Evolutionary conservation across 257 asterid species (phyloP), one percentile per base, ranked within the genome.

Genomic region (Penstemon newberryi): DNA sequence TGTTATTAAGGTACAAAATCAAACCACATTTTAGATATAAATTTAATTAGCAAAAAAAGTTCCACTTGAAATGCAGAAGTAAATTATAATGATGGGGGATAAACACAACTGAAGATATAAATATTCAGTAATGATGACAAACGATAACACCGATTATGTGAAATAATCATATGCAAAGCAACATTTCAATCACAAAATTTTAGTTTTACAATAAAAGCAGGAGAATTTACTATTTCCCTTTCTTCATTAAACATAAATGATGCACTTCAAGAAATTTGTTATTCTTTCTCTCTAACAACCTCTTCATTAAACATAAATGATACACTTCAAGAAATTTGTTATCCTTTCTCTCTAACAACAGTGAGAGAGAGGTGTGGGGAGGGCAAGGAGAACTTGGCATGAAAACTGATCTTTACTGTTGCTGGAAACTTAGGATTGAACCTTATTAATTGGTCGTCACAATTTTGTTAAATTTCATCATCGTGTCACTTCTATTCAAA

Each of bases 1-100:
- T 10, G 74, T 18, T 62, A 55, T 45, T 8, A 55, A n/a, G 73
- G 69, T 47, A 58, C 37, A 67, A 55, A 36, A 33, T 8, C 18
- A 3, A 7, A 50, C 15, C 46, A 56, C 42, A 33, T 11, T 2
- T 53, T 12, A 33, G 6, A 52, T 44, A 60, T 50, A 57, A 13
- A 53, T 38, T 65, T 9, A 13, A 71, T 9, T 56, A 63, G 36
- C 63, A 60, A 8, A 52, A 53, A 25, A 50, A 41, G 55, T 11
- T 49, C 42, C 55, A 33, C 46, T 73, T 58, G 45, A 12, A 39
- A 39, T 33, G 25, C 19, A 41, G 18, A 33, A 18, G 33, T 25
- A 25, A 57, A 25, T 69, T 19, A 67, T 13, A 15, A 50, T 54
- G n/a, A 36, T 44, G 37, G 46, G 43, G 7, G 19, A 38, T 36